These are phyloP conservation scores for Tubosaeta brunneosetosa DNA, from an alignment of 768 basidiomycete species.

Conservation along the genomic window DNA sequence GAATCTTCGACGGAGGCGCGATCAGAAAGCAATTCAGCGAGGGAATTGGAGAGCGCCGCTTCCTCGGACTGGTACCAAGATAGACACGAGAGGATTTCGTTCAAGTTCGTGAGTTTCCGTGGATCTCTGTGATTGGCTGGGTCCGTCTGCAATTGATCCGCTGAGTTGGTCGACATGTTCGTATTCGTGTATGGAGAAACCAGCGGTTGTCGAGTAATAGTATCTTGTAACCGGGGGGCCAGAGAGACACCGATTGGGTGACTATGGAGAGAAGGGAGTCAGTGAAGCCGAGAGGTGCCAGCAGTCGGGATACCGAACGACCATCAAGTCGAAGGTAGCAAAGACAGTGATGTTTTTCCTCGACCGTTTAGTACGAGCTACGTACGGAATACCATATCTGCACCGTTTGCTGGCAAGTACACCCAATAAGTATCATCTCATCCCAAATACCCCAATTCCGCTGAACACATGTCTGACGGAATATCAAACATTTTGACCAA, in stretches of 20 bases:
- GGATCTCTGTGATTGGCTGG: slow-evolving; percentile 20
- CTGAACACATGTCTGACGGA: slow-evolving; percentile 26
- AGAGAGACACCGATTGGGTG: too few species aligned
- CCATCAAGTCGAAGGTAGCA: too few species aligned
- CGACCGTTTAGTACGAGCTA: too few species aligned
- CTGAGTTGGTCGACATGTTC: slow-evolving; percentile 4
- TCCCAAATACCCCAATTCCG: not conserved
- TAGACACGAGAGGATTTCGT: slow-evolving; percentile 70
- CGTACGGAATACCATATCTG: too few species aligned
- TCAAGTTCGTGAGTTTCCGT: slow-evolving; percentile 50
- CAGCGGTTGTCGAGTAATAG: not conserved
- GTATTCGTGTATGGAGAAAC: slow-evolving; percentile 8
- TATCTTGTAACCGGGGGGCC: too few species aligned
- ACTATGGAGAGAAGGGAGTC: too few species aligned
- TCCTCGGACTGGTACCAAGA: slow-evolving; percentile 76
- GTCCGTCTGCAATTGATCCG: slow-evolving; percentile 5
- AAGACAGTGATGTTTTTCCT: too few species aligned
- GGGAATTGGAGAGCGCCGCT: slow-evolving; percentile 65
- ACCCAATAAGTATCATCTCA: too few species aligned
- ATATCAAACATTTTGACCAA: slow-evolving; percentile 54
- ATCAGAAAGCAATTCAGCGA: slow-evolving; percentile 66
- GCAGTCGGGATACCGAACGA: too few species aligned
- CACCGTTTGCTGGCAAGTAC: not conserved
- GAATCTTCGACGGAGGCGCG: slow-evolving; percentile 61
- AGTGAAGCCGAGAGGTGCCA: too few species aligned